Conservation (phyloP, 371 early-diverging fungal genomes). For the Nematocida parisii region DNA sequence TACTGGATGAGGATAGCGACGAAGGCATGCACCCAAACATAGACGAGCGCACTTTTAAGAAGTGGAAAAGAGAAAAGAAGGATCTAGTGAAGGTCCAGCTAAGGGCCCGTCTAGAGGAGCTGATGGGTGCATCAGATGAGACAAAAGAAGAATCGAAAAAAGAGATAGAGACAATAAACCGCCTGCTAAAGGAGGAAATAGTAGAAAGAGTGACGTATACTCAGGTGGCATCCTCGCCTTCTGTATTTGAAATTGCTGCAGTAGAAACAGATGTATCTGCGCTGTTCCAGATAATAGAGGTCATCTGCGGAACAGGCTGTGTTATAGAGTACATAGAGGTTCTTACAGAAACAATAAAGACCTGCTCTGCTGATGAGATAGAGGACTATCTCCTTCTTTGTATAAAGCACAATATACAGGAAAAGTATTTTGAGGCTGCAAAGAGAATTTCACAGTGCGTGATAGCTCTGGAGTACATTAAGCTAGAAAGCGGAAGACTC, state of each 20-base stretch:
- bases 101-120: not conserved
- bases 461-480: conserved; percentile 28
- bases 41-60: conserved; percentile 58
- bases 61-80: conserved; percentile 52
- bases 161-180: conserved; percentile 12
- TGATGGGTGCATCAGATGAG: not conserved
- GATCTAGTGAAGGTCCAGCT: conserved; percentile 29
- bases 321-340: conserved; percentile 9
- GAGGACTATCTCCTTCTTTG: conserved; percentile 14
- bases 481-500: not conserved
- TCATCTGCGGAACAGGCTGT: not conserved
- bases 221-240: not conserved
- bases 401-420: conserved; percentile 11
- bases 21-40: conserved; percentile 66
- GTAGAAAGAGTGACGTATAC: conserved; percentile 32
- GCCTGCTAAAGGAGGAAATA: conserved; percentile 38
- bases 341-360: not conserved
- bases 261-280: not conserved
- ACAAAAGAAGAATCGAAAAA: not conserved
- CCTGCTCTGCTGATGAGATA: not conserved
- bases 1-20: conserved; percentile 27
- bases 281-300: not conserved
- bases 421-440: conserved; percentile 7
- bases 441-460: conserved; percentile 18
- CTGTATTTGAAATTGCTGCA: not conserved